Percentiles rank a stretch among this genome's conserved stretches.
phyloP scores from a whole-genome alignment of 1,284 basidiomycete species.

The Ceratobasidium sp. region DNA sequence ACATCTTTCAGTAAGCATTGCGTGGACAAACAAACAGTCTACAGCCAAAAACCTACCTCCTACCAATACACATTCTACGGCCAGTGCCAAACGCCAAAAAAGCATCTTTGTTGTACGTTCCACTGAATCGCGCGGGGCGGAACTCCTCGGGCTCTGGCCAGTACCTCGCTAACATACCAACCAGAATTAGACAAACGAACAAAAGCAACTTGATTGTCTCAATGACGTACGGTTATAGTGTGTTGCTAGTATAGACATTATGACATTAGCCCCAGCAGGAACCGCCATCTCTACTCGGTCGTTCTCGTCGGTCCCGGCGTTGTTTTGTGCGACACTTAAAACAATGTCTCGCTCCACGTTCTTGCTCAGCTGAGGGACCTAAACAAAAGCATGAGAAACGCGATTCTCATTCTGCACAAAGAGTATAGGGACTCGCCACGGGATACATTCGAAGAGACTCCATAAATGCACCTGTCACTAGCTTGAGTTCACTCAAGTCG shows the following conservation, averaged over 20 bases:
- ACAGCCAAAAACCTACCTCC: conserved; percentile 23
- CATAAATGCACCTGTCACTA: conserved; percentile 20
- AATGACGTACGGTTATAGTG: conserved; percentile 35
- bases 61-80: conserved; percentile 41
- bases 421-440: conserved; percentile 20
- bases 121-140: conserved; percentile 14
- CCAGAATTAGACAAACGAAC: background rate
- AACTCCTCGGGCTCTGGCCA: conserved; percentile 46
- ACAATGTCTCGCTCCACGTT: conserved; percentile 1
- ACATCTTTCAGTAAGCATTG: background rate
- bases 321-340: conserved; percentile 23
- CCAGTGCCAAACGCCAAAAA: conserved; percentile 41
- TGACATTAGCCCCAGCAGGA: conserved; percentile 11
- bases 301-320: conserved; percentile 17
- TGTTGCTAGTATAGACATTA: background rate
- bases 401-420: background rate
- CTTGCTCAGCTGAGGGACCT: conserved; percentile 8
- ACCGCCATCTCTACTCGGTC: conserved; percentile 4
- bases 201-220: background rate
- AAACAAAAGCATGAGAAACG: background rate
- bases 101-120: conserved; percentile 43
- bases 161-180: conserved; percentile 33
- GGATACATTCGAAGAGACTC: conserved; percentile 47
- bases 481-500: conserved; percentile 29
- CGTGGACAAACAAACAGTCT: background rate